A percentile compares a stretch with the other conserved stretches of the same genome.
Conservation (phyloP, 345 rosid genomes). For the Raphanus raphanistrum region DNA sequence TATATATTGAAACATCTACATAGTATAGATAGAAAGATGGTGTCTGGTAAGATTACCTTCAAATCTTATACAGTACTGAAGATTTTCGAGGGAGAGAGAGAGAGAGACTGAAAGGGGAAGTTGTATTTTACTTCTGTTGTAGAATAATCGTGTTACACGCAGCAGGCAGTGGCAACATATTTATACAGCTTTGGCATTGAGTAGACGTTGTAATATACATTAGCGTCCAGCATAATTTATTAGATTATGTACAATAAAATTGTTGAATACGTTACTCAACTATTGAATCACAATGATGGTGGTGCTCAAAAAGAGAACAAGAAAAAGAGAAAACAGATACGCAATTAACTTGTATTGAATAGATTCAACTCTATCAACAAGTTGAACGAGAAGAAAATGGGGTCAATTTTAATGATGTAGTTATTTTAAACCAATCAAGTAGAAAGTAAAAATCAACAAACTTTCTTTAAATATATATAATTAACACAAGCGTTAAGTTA, state of each 20-base stretch:
- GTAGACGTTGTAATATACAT: neutral
- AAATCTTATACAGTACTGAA: neutral
- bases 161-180: neutral
- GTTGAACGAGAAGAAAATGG: neutral
- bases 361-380: neutral
- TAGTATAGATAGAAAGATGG: neutral
- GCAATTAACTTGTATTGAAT: neutral
- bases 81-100: neutral
- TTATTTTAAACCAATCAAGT: neutral
- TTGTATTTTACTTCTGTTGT: neutral
- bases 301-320: neutral
- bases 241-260: neutral
- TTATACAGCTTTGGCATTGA: neutral
- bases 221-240: neutral
- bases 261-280: neutral
- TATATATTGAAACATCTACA: neutral
- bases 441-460: neutral
- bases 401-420: neutral
- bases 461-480: neutral
- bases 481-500: neutral
- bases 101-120: neutral
- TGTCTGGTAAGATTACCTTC: neutral
- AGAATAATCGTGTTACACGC: neutral
- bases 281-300: neutral
- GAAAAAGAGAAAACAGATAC: neutral